Evolutionary conservation across 805 yeast species (phyloP), one percentile per base, ranked within the genome.

Genomic region (Tetrapisispora iriomotensis): DNA sequence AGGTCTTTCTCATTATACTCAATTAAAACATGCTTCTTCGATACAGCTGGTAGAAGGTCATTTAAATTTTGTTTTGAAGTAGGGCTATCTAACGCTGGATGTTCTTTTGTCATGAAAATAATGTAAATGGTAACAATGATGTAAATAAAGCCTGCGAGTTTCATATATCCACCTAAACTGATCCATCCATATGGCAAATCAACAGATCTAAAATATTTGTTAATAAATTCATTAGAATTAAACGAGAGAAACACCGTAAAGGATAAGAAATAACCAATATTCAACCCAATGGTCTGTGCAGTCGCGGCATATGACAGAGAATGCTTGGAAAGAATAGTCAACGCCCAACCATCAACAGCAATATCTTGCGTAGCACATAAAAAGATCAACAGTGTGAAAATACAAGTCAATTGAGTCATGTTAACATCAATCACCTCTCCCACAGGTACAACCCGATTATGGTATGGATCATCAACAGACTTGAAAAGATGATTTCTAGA

Each of bases 341-440:
- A 65, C 0, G 97, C 96, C 98, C 98, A 92, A 9, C 98, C 97
- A 64, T 92, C 98, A 18, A 92, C 98, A 0, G 98, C 97, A 40
- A 92, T 92, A 58, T 92, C 98, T 61, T 92, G 98, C 0, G 98
- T 90, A 1, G 97, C 96, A 64, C 96, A 88, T 43, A 88, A 68
- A 42, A 90, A 74, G 24, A 92, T 92, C 43, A 92, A 65, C 18
- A 76, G 47, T 51, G 88, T 83, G 61, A 92, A 92, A 41, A 76
- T 70, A 36, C 67, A 49, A 0, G 97, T 85, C 44, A 92, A 73
- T 3, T 62, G 55, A 13, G 40, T 18, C 14, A 59, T 44, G 33
- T 50, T 45, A 13, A 47, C 40, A 23, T 45, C 43, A 14, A 32
- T 7, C 2, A 15, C 22, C 8, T 39, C 41, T 12, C 42, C 44